Evolutionary conservation across 305 asterid genomes (phyloP).

Genomic region (Withania somnifera): DNA sequence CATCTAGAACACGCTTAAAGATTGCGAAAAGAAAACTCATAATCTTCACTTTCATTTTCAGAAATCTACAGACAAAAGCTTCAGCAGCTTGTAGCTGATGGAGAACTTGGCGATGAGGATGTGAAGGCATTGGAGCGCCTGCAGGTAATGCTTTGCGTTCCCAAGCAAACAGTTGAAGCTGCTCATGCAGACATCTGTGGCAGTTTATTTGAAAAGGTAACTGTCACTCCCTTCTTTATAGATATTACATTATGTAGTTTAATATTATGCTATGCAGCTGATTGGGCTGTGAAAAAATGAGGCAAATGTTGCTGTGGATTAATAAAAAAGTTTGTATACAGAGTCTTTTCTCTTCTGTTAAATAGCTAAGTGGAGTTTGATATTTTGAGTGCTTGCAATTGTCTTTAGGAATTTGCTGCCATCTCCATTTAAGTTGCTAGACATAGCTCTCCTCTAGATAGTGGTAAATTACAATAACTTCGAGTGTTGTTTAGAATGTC

Average conservation of each 20-base stretch:
- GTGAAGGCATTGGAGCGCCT: conserved; percentile 72
- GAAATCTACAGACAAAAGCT: conserved; percentile 90
- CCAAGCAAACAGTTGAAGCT: conserved; percentile 83
- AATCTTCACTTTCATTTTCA: conserved; percentile 10
- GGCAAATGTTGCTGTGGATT: background rate
- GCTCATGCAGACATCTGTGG: conserved; percentile 95
- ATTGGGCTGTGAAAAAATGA: background rate
- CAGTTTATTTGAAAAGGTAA: conserved; percentile 88
- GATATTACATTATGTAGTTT: background rate
- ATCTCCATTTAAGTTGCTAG: background rate
- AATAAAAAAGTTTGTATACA: background rate
- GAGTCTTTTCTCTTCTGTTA: background rate
- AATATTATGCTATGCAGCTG: background rate
- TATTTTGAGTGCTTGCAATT: background rate
- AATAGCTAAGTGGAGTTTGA: background rate
- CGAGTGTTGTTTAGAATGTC: background rate
- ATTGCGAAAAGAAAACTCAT: background rate
- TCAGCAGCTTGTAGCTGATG: conserved; percentile 59
- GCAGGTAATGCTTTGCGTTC: conserved; percentile 83
- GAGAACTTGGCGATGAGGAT: conserved; percentile 82
- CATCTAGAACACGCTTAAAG: background rate
- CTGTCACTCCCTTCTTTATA: background rate
- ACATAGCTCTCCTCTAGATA: background rate
- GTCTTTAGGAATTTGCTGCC: background rate
- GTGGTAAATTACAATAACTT: background rate